These are phyloP conservation scores for Macrocybe gigantea DNA, from an alignment of 768 basidiomycete species.

Conservation along the genomic window DNA sequence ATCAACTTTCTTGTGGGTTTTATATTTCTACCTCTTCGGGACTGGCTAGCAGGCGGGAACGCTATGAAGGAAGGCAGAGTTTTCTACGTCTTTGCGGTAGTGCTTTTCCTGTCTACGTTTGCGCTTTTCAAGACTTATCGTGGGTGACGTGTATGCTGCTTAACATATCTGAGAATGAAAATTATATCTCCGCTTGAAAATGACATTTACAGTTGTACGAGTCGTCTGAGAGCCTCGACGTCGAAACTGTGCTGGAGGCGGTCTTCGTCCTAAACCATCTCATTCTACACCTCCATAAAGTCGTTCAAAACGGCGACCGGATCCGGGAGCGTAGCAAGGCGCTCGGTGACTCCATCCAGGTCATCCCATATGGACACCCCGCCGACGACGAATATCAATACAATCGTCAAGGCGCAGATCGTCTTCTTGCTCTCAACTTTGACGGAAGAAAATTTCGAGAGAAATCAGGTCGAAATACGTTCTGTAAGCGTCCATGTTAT, in stretches of 20 bases:
- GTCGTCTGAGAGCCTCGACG: constrained; percentile 34
- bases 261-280: constrained; percentile 22
- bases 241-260: constrained; percentile 38
- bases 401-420: constrained; percentile 95
- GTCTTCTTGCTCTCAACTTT: constrained; percentile 95
- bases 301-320: constrained; percentile 65
- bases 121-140: constrained; percentile 33
- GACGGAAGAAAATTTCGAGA: constrained; percentile 94
- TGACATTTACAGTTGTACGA: constrained; percentile 13
- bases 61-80: constrained; percentile 73
- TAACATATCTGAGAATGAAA: constrained; percentile 20
- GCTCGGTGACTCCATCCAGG: constrained; percentile 74
- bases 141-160: constrained; percentile 9
- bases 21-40: constrained; percentile 78
- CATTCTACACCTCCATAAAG: constrained; percentile 32
- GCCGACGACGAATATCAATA: constrained; percentile 82
- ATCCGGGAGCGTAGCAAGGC: constrained; percentile 63
- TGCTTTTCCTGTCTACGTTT: constrained; percentile 39
- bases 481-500: constrained; percentile 42
- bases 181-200: constrained; percentile 26
- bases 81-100: constrained; percentile 76
- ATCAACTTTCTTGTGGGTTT: constrained; percentile 83
- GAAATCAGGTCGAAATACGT: constrained; percentile 91
- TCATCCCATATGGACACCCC: constrained; percentile 85
- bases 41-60: constrained; percentile 60